phyloP scores from a whole-genome alignment of 2,329 filamentous ascomycete genomes.

The Aspergillus sp. region DNA sequence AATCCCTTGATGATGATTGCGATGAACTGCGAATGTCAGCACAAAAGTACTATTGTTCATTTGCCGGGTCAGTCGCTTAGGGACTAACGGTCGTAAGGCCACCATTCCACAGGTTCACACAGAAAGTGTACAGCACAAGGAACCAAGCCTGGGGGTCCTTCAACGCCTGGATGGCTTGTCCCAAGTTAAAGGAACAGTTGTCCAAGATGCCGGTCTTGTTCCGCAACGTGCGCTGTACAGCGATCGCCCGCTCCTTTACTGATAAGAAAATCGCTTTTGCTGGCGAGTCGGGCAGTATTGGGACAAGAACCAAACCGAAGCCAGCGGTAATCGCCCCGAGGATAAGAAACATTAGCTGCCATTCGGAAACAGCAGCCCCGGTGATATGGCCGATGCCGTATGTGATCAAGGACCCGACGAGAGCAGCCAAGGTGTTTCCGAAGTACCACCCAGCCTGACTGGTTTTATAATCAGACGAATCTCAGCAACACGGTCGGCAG shows the following conservation, averaged over 20 bases:
- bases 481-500: neutral
- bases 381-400: slow-evolving; percentile 20
- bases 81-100: slow-evolving; percentile 21
- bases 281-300: slow-evolving; percentile 20
- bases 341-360: slow-evolving; percentile 24
- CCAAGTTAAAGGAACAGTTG: slow-evolving; percentile 32
- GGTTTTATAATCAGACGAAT: no score
- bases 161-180: slow-evolving; percentile 30
- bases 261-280: slow-evolving; percentile 35
- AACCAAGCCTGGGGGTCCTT: slow-evolving; percentile 26
- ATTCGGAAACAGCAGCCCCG: slow-evolving; percentile 11
- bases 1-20: slow-evolving; percentile 31
- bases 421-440: slow-evolving; percentile 23
- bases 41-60: no score
- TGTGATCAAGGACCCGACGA: slow-evolving; percentile 21
- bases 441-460: slow-evolving; percentile 27
- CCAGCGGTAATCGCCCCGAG: slow-evolving; percentile 20
- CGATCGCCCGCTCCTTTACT: slow-evolving; percentile 36
- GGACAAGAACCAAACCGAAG: slow-evolving; percentile 10
- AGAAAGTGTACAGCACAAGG: slow-evolving; percentile 23
- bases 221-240: slow-evolving; percentile 42
- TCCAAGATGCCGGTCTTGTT: slow-evolving; percentile 49
- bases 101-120: slow-evolving; percentile 25
- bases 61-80: no score
- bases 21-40: slow-evolving; percentile 14